These are phyloP conservation scores for Globisporangium echinulatum DNA, from an alignment of 352 stramenopile genomes.

Conservation along the genomic window DNA sequence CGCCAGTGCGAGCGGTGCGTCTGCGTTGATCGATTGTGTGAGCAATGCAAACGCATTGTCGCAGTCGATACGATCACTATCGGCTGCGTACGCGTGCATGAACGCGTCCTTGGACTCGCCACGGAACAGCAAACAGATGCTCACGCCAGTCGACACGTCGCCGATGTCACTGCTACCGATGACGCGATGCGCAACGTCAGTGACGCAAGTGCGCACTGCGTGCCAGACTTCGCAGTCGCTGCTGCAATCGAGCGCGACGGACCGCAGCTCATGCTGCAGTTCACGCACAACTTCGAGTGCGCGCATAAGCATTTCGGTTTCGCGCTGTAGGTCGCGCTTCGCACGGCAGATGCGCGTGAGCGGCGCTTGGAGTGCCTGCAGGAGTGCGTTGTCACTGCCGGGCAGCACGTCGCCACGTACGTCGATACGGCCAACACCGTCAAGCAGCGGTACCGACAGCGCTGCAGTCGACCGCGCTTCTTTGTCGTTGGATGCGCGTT, in stretches of 20 bases:
- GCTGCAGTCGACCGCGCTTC: neutral
- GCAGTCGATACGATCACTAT: neutral
- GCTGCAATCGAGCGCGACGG: neutral
- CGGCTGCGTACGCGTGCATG: conserved; percentile 4
- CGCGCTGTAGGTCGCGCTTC: neutral
- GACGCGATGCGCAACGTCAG: conserved; percentile 1
- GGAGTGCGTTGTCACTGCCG: conserved; percentile 8
- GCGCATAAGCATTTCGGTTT: neutral
- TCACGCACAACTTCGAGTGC: neutral
- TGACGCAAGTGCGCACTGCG: neutral
- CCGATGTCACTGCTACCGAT: neutral
- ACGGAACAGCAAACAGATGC: conserved; percentile 13
- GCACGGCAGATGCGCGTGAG: conserved; percentile 5
- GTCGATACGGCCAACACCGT: conserved; percentile 5
- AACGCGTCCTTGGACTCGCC: conserved; percentile 8
- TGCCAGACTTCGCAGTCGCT: neutral
- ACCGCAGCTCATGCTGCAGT: neutral
- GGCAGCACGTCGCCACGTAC: conserved; percentile 8
- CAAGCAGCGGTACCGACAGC: conserved; percentile 9
- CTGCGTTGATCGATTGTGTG: conserved; percentile 6
- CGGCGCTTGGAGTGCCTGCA: conserved; percentile 10
- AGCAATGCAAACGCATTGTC: conserved; percentile 12
- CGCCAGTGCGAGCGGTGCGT: conserved; percentile 11
- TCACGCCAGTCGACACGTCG: neutral
- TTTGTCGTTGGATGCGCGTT: too few species aligned